Evolutionary conservation across 768 basidiomycete species (phyloP).

Genomic region (Rhodosporidiobolus odoratus): DNA sequence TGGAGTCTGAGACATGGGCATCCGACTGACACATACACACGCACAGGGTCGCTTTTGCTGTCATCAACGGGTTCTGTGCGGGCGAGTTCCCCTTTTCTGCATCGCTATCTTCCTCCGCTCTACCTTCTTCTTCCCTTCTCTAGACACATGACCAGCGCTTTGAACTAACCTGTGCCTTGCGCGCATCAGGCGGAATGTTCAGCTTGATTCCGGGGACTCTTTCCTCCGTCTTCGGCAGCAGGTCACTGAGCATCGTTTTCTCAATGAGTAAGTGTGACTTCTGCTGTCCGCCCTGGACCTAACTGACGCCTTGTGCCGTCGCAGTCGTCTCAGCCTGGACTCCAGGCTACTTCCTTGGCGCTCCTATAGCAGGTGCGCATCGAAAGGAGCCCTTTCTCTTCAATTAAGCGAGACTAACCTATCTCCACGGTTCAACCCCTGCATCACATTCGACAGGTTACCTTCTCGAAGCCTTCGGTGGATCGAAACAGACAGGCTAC

Average conservation of each 20-base stretch:
- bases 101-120: not conserved
- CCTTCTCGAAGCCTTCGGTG: conserved; percentile 42
- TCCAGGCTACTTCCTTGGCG: conserved; percentile 29
- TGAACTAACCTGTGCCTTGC: too few relatives aligned
- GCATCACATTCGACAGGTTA: conserved; percentile 32
- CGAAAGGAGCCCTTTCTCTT: not conserved
- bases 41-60: conserved; percentile 29
- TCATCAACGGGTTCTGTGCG: conserved; percentile 36
- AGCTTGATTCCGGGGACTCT: conserved; percentile 41
- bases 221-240: conserved; percentile 27
- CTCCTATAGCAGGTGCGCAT: conserved; percentile 32
- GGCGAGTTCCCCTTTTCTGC: not conserved
- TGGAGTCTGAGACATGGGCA: too few relatives aligned
- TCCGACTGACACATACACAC: not conserved
- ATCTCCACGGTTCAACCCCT: too few relatives aligned
- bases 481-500: conserved; percentile 31
- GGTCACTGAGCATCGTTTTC: conserved; percentile 28
- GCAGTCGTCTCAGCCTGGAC: conserved; percentile 14
- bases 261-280: conserved; percentile 36
- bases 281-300: not conserved
- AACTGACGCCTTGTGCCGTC: not conserved
- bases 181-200: conserved; percentile 41
- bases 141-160: too few relatives aligned
- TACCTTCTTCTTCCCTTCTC: not conserved
- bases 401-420: not conserved